phyloP scores from a whole-genome alignment of 2,329 filamentous ascomycete species.

The Penicillium polonicum region DNA sequence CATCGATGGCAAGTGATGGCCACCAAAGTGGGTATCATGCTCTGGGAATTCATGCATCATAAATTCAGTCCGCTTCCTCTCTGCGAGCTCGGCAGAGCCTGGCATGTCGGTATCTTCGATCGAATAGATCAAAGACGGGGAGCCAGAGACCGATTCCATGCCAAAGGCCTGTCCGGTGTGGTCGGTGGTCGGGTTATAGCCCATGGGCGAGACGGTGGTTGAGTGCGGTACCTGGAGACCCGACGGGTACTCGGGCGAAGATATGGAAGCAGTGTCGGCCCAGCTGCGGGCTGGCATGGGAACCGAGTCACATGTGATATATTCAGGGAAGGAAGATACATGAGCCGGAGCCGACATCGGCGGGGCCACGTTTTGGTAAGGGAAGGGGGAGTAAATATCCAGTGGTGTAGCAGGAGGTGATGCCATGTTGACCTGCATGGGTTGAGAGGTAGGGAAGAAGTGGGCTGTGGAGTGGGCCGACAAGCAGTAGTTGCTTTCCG shows the following conservation, averaged over 20 bases:
- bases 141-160: conserved; percentile 31
- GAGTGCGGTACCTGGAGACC: conserved; percentile 37
- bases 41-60: conserved; percentile 47
- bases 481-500: conserved; percentile 40
- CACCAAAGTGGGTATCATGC: conserved; percentile 42
- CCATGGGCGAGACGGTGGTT: conserved; percentile 38
- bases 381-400: conserved; percentile 40
- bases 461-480: conserved; percentile 34
- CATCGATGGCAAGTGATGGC: conserved; percentile 41
- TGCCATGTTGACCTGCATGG: conserved; percentile 43
- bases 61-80: conserved; percentile 42
- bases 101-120: conserved; percentile 32
- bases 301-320: conserved; percentile 38
- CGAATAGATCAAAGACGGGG: conserved; percentile 35
- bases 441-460: conserved; percentile 40
- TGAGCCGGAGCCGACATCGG: conserved; percentile 47
- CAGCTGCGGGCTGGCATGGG: conserved; percentile 44
- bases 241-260: conserved; percentile 44
- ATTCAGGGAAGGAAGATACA: conserved; percentile 44
- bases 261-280: conserved; percentile 40
- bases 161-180: conserved; percentile 29
- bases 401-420: conserved; percentile 48
- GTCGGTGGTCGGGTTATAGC: conserved; percentile 38
- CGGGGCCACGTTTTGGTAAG: conserved; percentile 39
- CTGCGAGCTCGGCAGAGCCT: conserved; percentile 24